Conservation (phyloP, 345 rosid genomes). For the Syzygium aromaticum region DNA sequence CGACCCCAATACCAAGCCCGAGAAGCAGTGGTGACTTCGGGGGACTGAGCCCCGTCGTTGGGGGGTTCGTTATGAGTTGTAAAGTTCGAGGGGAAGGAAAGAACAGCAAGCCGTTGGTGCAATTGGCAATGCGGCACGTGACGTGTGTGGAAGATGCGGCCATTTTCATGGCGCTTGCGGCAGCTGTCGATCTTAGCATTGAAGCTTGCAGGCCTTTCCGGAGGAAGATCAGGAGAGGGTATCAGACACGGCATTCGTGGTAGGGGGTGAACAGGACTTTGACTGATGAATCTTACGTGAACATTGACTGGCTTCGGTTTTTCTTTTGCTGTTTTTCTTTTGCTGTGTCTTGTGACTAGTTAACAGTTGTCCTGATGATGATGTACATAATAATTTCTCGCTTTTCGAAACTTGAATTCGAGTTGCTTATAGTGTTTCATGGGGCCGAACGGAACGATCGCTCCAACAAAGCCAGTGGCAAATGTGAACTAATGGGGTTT, state of each 20-base stretch:
- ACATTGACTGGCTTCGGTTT: constrained; percentile 5
- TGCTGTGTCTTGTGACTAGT: not conserved
- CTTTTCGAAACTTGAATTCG: constrained; percentile 6
- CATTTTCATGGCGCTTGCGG: constrained; percentile 93
- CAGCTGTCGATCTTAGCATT: constrained; percentile 91
- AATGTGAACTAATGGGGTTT: not conserved
- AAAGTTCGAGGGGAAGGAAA: constrained; percentile 88
- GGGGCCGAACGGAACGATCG: not conserved
- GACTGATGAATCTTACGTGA: constrained; percentile 8
- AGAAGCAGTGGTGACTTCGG: constrained; percentile 91
- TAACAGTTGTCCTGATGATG: constrained; percentile 10
- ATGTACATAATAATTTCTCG: constrained; percentile 25
- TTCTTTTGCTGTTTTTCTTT: not conserved
- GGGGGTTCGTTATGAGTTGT: constrained; percentile 92
- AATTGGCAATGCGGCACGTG: constrained; percentile 78
- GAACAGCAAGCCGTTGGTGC: constrained; percentile 78
- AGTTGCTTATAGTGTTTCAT: constrained; percentile 2
- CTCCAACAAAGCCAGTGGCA: not conserved
- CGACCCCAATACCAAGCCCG: constrained; percentile 81
- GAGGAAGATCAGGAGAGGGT: constrained; percentile 48
- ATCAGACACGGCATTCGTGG: constrained; percentile 41
- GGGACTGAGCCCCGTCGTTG: constrained; percentile 39
- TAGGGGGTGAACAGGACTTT: constrained; percentile 4
- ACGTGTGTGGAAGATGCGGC: constrained; percentile 97
- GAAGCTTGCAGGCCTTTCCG: constrained; percentile 88